Conservation (phyloP, 441 rosid genomes). For the Gossypium laxum region DNA sequence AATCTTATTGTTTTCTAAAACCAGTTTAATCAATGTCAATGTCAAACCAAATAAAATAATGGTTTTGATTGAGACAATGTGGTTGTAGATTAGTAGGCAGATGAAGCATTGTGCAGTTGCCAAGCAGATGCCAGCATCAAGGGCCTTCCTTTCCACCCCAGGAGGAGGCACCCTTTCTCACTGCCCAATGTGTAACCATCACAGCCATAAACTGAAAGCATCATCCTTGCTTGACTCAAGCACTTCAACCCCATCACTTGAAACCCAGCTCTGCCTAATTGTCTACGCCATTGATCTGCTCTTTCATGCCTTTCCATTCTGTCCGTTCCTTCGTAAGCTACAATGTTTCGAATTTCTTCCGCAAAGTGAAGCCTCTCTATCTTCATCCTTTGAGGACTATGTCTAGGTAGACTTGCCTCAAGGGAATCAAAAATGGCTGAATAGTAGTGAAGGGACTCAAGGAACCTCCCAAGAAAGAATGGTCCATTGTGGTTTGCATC, state of each 20-base stretch:
- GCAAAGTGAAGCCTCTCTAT: conserved; percentile 47
- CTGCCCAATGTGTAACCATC: conserved; percentile 44
- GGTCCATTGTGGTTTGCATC: conserved; percentile 69
- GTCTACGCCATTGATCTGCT: conserved; percentile 64
- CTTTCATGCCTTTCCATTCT: conserved; percentile 56
- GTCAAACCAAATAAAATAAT: background rate
- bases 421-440: conserved; percentile 60
- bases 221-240: conserved; percentile 49
- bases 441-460: conserved; percentile 59
- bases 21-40: background rate
- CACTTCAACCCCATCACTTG: conserved; percentile 45
- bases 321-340: conserved; percentile 42
- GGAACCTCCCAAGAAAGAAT: conserved; percentile 57
- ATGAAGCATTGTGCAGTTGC: conserved; percentile 32
- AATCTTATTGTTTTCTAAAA: background rate
- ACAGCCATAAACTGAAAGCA: conserved; percentile 52
- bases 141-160: conserved; percentile 71
- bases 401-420: conserved; percentile 43
- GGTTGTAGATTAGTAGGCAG: conserved; percentile 3
- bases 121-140: conserved; percentile 61
- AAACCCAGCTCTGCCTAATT: conserved; percentile 55
- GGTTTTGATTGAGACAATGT: background rate
- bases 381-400: conserved; percentile 46
- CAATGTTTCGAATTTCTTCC: conserved; percentile 48
- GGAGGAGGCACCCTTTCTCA: conserved; percentile 50